A percentile compares a stretch with the other conserved stretches of the same genome.
These are phyloP conservation scores for Aureobasidium sp. DNA, from an alignment of 2,329 filamentous ascomycete genomes.

Conservation along the genomic window DNA sequence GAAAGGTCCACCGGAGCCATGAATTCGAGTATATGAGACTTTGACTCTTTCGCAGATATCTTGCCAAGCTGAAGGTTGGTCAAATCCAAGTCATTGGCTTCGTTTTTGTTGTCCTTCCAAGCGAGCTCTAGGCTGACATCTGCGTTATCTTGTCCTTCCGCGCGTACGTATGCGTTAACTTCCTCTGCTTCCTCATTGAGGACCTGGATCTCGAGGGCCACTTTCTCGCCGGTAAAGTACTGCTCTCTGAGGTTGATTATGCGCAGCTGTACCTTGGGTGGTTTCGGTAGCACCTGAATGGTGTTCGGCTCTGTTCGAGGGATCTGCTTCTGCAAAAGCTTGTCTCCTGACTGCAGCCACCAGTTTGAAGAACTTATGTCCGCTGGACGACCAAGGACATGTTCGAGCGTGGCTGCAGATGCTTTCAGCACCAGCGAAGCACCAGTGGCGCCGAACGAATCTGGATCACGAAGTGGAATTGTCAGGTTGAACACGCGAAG, in stretches of 20 bases:
- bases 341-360: conserved; percentile 25
- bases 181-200: conserved; percentile 77
- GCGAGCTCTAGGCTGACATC: conserved; percentile 12
- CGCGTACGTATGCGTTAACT: conserved; percentile 19
- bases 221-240: conserved; percentile 76
- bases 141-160: conserved; percentile 25
- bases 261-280: conserved; percentile 78
- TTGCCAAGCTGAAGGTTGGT: conserved; percentile 1
- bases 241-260: conserved; percentile 54
- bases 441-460: conserved; percentile 59
- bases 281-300: conserved; percentile 73
- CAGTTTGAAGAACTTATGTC: conserved; percentile 10
- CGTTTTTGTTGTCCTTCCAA: conserved; percentile 24
- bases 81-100: conserved; percentile 6
- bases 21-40: conserved; percentile 29
- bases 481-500: conserved; percentile 63
- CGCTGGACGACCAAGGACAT: conserved; percentile 41
- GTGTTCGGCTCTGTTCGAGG: conserved; percentile 42
- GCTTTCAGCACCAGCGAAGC: conserved; percentile 55
- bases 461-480: conserved; percentile 69
- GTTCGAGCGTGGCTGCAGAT: conserved; percentile 58
- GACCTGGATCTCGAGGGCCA: conserved; percentile 60
- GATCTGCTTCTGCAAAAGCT: conserved; percentile 29
- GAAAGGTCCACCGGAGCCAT: conserved; percentile 43
- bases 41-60: neutral